phyloP scores from a whole-genome alignment of 495 filamentous ascomycete species.

The Peziza echinospora region DNA sequence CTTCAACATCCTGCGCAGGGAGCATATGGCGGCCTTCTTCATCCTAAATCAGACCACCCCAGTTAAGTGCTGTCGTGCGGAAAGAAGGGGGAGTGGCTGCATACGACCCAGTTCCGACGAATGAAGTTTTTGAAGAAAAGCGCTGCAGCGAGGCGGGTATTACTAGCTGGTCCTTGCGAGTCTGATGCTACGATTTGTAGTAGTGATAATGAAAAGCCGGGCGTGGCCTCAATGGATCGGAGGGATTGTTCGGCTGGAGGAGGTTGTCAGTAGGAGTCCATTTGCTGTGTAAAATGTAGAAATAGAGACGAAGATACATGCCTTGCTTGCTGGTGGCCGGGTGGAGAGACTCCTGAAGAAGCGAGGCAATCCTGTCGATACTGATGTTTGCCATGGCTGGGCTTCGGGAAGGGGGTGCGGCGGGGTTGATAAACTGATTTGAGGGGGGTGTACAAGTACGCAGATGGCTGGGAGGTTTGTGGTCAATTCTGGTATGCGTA shows the following conservation, averaged over 20 bases:
- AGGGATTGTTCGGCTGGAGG: constrained; percentile 70
- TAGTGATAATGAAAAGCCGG: constrained; percentile 67
- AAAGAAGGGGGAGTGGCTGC: constrained; percentile 6
- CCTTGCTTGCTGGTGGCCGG: constrained; percentile 72
- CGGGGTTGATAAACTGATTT: too few relatives aligned
- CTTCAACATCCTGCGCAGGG: constrained; percentile 49
- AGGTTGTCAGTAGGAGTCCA: too few relatives aligned
- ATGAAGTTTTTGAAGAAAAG: constrained; percentile 98
- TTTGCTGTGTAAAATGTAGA: too few relatives aligned
- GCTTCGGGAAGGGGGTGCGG: not conserved
- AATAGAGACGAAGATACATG: constrained; percentile 16
- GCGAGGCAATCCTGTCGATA: constrained; percentile 45
- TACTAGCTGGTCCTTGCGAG: constrained; percentile 37
- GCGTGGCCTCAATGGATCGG: constrained; percentile 50
- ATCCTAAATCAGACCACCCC: too few relatives aligned
- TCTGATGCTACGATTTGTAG: constrained; percentile 69
- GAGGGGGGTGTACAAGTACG: too few relatives aligned
- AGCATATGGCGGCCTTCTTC: constrained; percentile 85
- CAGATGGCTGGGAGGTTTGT: too few relatives aligned
- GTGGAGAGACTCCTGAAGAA: constrained; percentile 74
- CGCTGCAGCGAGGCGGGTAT: constrained; percentile 71
- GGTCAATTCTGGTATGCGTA: too few relatives aligned
- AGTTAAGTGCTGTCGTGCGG: too few relatives aligned
- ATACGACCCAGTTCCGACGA: constrained; percentile 62
- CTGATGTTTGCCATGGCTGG: constrained; percentile 31